Evolutionary conservation across 1,284 basidiomycete genomes (phyloP).

Genomic region (Ceratobasidium sp.): DNA sequence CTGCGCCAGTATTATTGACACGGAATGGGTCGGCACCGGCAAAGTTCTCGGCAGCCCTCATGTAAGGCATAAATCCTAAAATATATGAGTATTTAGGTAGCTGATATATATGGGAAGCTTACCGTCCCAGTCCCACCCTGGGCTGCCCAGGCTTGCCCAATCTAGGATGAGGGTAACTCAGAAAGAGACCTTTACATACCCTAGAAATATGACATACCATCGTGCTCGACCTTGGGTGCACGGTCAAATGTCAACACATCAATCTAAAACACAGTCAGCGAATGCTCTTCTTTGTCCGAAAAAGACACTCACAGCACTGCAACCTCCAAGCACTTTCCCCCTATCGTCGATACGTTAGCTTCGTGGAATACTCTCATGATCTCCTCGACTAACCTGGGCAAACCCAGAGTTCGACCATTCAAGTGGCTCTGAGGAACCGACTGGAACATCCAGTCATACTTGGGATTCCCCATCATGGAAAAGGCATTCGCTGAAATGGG

Average conservation of each 20-base stretch:
- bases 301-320: neutral
- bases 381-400: slow-evolving; percentile 21
- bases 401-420: slow-evolving; percentile 3
- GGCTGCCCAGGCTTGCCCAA: slow-evolving; percentile 15
- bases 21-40: slow-evolving; percentile 43
- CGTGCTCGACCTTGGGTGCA: slow-evolving; percentile 27
- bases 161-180: slow-evolving; percentile 40
- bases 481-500: neutral
- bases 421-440: slow-evolving; percentile 38
- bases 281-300: neutral
- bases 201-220: slow-evolving; percentile 9
- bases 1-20: slow-evolving; percentile 42
- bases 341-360: neutral
- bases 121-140: slow-evolving; percentile 49
- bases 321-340: slow-evolving; percentile 27
- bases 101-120: neutral
- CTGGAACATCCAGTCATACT: slow-evolving; percentile 43
- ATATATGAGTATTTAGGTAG: neutral
- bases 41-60: slow-evolving; percentile 50
- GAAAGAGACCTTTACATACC: no score
- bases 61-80: slow-evolving; percentile 47
- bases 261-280: neutral
- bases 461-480: slow-evolving; percentile 37
- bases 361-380: neutral
- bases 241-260: slow-evolving; percentile 16